Evolutionary conservation across 106 monocot species (phyloP), one percentile per base, ranked within the genome.

Genomic region (Allium sativum): DNA sequence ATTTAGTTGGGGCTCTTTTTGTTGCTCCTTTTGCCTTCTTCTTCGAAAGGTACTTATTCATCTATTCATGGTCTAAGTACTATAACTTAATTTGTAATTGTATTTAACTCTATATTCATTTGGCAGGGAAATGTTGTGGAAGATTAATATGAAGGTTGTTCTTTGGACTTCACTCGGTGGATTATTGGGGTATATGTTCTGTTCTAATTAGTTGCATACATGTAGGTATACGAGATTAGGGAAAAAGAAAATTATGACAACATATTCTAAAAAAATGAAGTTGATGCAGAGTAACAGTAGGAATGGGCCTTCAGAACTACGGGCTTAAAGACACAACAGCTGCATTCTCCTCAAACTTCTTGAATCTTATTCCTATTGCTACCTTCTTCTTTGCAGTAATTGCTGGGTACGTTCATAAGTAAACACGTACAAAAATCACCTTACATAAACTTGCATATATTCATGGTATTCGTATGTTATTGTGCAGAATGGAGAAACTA

Each of bases 241-340:
- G n/a, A n/a, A n/a, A n/a, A n/a, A n/a, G n/a, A n/a, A 9, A 19
- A 15, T 17, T 8, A 12, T 16, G 40, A 13, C 53, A 31, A 31
- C 31, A 31, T 31, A 31, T 2, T 31, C 31, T 31, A 31, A 31
- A 5, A 31, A 31, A 31, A 31, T 31, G 1, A 31, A 31, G 31
- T n/a, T 31, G 31, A 31, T 31, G 31, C 31, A 31, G 31, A 31
- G 31, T 31, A 31, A 53, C 68, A 9, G 21, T 79, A 14, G 75
- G 73, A 18, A 69, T 79, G 69, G 70, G 70, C 44, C 51, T 90
- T 17, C 82, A 85, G 62, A 85, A 77, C 58, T 85, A 82, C n/a
- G 84, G 90, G 4, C 71, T 90, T 5, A 56, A 72, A 12, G 78
- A 90, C 61, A 90, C 90, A 10, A 77, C 68, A 2, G 75, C 90